Base-by-base conservation (phyloP, 202 grass and related monocot species). In the Panicum hallii region DNA sequence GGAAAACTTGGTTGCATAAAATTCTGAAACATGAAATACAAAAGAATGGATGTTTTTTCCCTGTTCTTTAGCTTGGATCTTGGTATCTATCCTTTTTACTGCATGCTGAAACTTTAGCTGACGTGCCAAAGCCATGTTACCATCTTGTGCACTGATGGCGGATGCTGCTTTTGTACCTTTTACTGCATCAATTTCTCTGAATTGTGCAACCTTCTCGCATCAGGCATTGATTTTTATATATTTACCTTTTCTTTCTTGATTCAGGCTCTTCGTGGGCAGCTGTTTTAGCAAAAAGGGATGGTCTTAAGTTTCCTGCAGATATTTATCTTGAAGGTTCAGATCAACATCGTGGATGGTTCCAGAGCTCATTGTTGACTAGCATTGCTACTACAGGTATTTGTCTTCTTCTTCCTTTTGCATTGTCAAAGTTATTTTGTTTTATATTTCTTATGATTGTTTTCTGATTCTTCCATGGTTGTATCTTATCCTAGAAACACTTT, bases 281-380 rank as follows among this genome's bases (percentile, higher is more conserved):
- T 80, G 96, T 98, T 71, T 88, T 95, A 74, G 85, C 88, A 45
- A 89, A 95, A 91, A 95, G 90, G 85, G 86, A 88, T 61, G 91
- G 81, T 46, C 91, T 98, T 45, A 84, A 86, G 64, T 94, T 94
- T 74, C 96, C 96, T n/a, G 93, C 96, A 41, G 90, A 98, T 87
- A 72, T 95, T 79, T 98, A 98, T 78, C 93, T 98, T 80, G 96
- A 98, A 94, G 96, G 96, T 84, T 92, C 93, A 77, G 93, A 98
- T 84, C 93, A 98, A 80, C 96, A 98, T 85, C 91, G 96, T 67
- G 96, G 96, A 80, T 98, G 96, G 96, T 98, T 98, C 53, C 96
- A 98, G 71, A 98, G 96, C 86, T 98, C 96, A 65, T 82, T 95
- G 63, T 88, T 98, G 57, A 98, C 96, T 45, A 94, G 96, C 87